phyloP scores from a whole-genome alignment of 805 yeast species.

The Kazachstania bromeliacearum region DNA sequence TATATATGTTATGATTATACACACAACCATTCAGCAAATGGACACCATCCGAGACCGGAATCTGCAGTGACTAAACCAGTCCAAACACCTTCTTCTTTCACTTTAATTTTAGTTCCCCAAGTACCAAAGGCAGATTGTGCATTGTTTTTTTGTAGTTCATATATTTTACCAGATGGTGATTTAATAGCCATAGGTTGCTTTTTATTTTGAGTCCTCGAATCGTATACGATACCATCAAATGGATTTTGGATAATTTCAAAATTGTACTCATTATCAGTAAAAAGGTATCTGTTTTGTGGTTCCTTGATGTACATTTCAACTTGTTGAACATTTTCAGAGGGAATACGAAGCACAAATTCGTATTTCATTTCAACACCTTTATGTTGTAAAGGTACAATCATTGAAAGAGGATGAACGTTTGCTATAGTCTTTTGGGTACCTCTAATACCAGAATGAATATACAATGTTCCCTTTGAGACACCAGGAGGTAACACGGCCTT shows the following conservation, averaged over 20 bases:
- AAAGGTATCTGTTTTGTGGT: slow-evolving; percentile 67
- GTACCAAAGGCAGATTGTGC: slow-evolving; percentile 39
- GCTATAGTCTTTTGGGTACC: slow-evolving; percentile 50
- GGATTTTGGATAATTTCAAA: slow-evolving; percentile 61
- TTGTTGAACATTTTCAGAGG: slow-evolving; percentile 57
- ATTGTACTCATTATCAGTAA: slow-evolving; percentile 47
- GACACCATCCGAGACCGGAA: slow-evolving; percentile 71
- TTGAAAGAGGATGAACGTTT: slow-evolving; percentile 56
- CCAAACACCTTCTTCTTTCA: slow-evolving; percentile 74
- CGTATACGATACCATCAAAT: slow-evolving; percentile 37
- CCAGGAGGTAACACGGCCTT: slow-evolving; percentile 73
- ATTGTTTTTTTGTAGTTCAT: slow-evolving; percentile 45
- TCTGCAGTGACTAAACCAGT: slow-evolving; percentile 74
- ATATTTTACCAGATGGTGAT: slow-evolving; percentile 76
- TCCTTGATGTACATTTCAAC: slow-evolving; percentile 75
- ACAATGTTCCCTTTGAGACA: slow-evolving; percentile 60
- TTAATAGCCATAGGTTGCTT: slow-evolving; percentile 59
- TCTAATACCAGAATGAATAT: slow-evolving; percentile 61
- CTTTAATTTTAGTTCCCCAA: slow-evolving; percentile 51
- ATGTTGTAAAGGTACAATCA: slow-evolving; percentile 69
- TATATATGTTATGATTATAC: slow-evolving; percentile 9
- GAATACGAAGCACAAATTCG: slow-evolving; percentile 62
- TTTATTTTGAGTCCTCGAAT: slow-evolving; percentile 24
- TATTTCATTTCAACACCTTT: slow-evolving; percentile 49
- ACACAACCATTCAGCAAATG: slow-evolving; percentile 86